A percentile compares a stretch with the other conserved stretches of the same genome.
Evolutionary conservation across 192 early-diverging fungal genomes (phyloP).

Genomic region (Backusella sp.): DNA sequence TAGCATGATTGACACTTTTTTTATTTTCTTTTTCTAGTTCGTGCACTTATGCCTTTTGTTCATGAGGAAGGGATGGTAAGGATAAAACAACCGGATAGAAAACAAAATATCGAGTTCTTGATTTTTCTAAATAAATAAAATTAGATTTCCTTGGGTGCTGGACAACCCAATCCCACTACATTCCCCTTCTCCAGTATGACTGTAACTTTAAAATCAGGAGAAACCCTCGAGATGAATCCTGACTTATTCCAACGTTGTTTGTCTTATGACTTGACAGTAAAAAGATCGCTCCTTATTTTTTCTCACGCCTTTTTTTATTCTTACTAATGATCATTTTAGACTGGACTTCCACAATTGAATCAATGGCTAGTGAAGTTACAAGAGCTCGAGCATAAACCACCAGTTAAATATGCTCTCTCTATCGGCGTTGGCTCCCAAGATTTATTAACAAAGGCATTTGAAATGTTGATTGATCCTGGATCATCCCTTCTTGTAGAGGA

Average conservation of each 20-base stretch:
- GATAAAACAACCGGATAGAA: background rate
- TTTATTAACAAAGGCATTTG: constrained; percentile 51
- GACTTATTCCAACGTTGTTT: constrained; percentile 51
- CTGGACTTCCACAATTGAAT: constrained; percentile 45
- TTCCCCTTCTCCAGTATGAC: constrained; percentile 62
- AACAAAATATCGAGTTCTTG: background rate
- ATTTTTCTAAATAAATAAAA: background rate
- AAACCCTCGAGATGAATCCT: constrained; percentile 57
- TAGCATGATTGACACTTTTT: background rate
- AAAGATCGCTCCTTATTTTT: constrained; percentile 6
- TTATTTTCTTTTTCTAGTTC: constrained; percentile 16
- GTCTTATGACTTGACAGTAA: constrained; percentile 62
- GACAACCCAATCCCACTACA: constrained; percentile 63
- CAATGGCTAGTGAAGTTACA: constrained; percentile 51
- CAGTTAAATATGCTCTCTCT: constrained; percentile 35
- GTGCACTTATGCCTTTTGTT: constrained; percentile 34
- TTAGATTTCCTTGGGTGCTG: constrained; percentile 70
- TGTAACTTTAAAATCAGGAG: constrained; percentile 53
- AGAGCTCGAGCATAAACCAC: constrained; percentile 44
- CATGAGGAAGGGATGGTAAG: constrained; percentile 17
- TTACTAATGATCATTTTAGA: constrained; percentile 27
- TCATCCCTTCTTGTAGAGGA: constrained; percentile 49
- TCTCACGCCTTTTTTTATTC: background rate
- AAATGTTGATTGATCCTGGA: constrained; percentile 53
- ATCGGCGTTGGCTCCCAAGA: constrained; percentile 58